Conservation (phyloP, 139 green algal genomes). For the Zygnema cylindricum region DNA sequence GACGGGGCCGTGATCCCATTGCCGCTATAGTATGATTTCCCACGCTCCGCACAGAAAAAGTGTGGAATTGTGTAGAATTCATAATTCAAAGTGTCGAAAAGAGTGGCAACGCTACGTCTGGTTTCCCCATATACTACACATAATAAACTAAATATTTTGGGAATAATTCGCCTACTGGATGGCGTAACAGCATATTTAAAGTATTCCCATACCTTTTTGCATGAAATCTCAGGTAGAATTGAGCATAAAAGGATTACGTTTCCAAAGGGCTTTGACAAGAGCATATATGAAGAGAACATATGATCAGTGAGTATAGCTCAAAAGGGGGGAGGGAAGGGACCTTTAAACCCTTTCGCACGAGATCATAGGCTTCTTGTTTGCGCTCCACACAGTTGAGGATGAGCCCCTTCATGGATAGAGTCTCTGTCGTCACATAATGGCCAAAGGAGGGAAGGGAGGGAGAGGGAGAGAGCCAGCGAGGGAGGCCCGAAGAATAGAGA, state of each 20-base stretch:
- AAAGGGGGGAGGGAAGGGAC: background rate
- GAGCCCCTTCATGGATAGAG: conserved; percentile 96
- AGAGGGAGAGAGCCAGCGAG: background rate
- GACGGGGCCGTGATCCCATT: too few relatives aligned
- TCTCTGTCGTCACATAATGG: conserved; percentile 73
- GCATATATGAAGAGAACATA: background rate
- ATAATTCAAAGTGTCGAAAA: too few relatives aligned
- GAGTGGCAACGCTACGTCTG: too few relatives aligned
- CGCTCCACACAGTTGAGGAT: conserved; percentile 80
- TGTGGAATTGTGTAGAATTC: too few relatives aligned
- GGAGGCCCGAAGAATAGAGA: background rate
- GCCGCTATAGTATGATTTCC: too few relatives aligned
- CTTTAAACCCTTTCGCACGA: conserved; percentile 88
- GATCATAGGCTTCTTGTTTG: conserved; percentile 87
- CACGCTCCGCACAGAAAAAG: too few relatives aligned
- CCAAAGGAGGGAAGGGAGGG: background rate
- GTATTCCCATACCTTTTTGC: background rate
- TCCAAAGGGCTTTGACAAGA: background rate
- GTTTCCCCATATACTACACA: too few relatives aligned
- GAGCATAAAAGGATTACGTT: background rate
- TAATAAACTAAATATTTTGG: too few relatives aligned
- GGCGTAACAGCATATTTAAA: background rate
- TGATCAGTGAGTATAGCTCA: background rate
- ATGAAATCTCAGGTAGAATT: background rate
- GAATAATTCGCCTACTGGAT: background rate